These are phyloP conservation scores for Coelastrella sp. DNA, from an alignment of 139 green algal genomes.

Conservation along the genomic window DNA sequence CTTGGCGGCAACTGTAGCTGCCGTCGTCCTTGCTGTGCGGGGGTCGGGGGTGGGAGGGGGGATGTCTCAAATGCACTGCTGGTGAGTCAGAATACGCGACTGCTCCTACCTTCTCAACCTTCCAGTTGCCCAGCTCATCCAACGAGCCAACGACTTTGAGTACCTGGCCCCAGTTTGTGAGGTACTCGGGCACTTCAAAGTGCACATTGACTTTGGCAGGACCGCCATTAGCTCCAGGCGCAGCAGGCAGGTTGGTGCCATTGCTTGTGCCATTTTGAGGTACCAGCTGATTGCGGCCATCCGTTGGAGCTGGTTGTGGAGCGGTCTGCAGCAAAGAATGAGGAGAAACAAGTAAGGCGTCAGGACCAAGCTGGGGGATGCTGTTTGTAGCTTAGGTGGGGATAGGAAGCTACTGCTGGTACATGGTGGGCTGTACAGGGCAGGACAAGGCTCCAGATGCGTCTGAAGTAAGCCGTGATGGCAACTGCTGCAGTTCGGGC, in stretches of 20 bases:
- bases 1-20: too few species aligned
- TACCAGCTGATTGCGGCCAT: neutral
- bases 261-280: constrained; percentile 8
- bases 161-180: constrained; percentile 44
- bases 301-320: neutral
- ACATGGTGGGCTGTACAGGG: neutral
- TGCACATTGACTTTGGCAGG: constrained; percentile 39
- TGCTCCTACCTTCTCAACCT: constrained; percentile 43
- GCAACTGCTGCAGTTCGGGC: neutral
- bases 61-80: too few species aligned
- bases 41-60: too few species aligned
- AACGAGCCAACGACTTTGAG: constrained; percentile 43
- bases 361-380: neutral
- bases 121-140: constrained; percentile 50
- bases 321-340: neutral
- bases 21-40: too few species aligned
- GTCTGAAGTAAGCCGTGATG: neutral
- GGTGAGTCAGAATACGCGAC: neutral
- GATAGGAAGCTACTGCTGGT: neutral
- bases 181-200: constrained; percentile 50
- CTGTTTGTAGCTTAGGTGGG: neutral
- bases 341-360: neutral
- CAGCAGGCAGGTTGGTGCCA: neutral
- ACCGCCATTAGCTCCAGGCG: neutral
- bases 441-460: neutral